Evolutionary conservation across 2,329 filamentous ascomycete species (phyloP).

Genomic region (Pyrenochaeta sp.): DNA sequence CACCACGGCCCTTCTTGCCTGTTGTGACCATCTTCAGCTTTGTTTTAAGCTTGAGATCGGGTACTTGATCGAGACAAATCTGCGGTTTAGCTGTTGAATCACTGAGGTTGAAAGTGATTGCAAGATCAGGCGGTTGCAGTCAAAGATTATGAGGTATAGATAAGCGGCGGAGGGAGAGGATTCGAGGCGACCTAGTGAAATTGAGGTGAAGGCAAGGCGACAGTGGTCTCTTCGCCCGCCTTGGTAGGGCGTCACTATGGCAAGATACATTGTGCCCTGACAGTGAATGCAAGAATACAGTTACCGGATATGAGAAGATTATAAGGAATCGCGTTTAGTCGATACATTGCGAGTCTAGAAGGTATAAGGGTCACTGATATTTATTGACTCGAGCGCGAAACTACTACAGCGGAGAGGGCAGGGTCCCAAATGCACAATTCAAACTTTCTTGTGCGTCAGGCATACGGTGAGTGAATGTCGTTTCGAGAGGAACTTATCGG

Average conservation of each 20-base stretch:
- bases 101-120: background rate
- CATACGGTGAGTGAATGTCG: too few species aligned
- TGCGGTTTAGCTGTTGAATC: background rate
- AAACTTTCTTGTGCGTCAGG: too few species aligned
- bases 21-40: background rate
- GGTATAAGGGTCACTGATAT: too few species aligned
- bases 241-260: background rate
- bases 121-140: background rate
- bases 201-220: background rate
- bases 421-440: background rate
- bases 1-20: background rate
- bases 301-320: too few species aligned
- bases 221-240: background rate
- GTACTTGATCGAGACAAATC: background rate
- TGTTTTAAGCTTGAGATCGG: too few species aligned
- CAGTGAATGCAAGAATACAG: background rate
- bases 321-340: too few species aligned
- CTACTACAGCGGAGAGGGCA: background rate
- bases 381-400: too few species aligned
- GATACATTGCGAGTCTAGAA: too few species aligned
- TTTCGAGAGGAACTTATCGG: too few species aligned
- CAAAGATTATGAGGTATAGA: background rate
- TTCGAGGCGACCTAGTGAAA: background rate
- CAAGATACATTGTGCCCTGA: background rate
- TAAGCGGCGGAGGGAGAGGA: too few species aligned